phyloP scores from a whole-genome alignment of 331 rosid genomes.

The Cucumis variabilis region DNA sequence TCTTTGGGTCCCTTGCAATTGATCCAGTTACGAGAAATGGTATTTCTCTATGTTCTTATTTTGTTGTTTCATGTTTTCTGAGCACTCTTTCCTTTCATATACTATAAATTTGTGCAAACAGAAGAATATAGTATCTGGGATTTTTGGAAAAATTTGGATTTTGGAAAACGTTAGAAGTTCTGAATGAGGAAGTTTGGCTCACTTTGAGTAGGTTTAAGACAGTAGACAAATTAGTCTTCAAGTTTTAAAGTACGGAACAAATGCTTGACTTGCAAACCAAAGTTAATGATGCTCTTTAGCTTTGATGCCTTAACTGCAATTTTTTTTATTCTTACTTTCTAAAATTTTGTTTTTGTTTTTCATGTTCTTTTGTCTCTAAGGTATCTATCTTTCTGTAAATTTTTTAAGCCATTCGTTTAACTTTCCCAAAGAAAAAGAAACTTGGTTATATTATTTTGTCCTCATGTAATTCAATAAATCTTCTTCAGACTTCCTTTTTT shows the following conservation, averaged over 20 bases:
- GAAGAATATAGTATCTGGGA: neutral
- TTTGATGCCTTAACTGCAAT: neutral
- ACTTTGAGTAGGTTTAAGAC: neutral
- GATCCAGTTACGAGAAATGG: conserved; percentile 59
- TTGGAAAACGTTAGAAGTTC: neutral
- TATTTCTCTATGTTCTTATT: conserved; percentile 39
- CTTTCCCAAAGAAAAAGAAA: neutral
- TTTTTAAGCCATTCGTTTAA: conserved; percentile 23
- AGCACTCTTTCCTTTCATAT: neutral
- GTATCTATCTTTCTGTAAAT: neutral
- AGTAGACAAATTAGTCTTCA: neutral
- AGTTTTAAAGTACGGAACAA: neutral
- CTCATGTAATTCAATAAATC: neutral
- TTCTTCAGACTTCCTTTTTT: neutral
- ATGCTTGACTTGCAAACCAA: conserved; percentile 13
- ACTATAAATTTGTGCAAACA: neutral
- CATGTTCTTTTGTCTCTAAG: neutral
- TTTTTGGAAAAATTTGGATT: neutral
- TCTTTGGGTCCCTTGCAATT: conserved; percentile 81
- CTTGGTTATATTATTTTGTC: neutral
- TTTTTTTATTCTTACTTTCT: neutral
- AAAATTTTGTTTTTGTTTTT: neutral
- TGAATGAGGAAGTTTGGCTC: neutral
- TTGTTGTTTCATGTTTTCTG: conserved; percentile 32
- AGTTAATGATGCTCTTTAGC: neutral